Conservation (phyloP, 257 asterid genomes). For the Asclepias syriaca region DNA sequence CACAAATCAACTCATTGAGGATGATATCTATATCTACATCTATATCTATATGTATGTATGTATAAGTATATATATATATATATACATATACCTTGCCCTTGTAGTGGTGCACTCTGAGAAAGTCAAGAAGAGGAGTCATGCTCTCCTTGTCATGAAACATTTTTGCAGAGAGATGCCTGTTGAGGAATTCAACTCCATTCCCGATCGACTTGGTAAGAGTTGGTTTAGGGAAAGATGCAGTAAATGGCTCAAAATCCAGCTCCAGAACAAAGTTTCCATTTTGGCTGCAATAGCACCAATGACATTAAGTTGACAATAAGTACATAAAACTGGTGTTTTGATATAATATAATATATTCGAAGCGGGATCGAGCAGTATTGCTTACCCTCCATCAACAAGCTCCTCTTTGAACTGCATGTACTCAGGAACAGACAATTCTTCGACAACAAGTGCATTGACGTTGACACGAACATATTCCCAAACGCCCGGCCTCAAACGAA, state of each 20-base stretch:
- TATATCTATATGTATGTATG: too few relatives aligned
- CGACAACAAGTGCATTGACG: constrained; percentile 57
- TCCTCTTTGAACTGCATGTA: constrained; percentile 84
- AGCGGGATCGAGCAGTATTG: not conserved
- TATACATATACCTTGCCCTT: constrained; percentile 53
- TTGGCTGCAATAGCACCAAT: constrained; percentile 37
- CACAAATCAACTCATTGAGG: not conserved
- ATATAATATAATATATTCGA: too few relatives aligned
- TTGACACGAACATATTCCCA: constrained; percentile 87
- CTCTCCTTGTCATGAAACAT: constrained; percentile 95
- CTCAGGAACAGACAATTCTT: constrained; percentile 78
- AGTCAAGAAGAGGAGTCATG: constrained; percentile 90
- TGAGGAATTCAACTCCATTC: constrained; percentile 95
- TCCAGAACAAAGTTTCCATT: constrained; percentile 83
- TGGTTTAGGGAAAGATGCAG: constrained; percentile 82
- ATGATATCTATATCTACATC: too few relatives aligned
- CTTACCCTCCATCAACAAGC: constrained; percentile 79
- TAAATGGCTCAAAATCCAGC: constrained; percentile 93
- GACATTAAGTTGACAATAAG: too few relatives aligned
- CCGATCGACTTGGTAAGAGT: constrained; percentile 94
- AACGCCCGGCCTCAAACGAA: constrained; percentile 90
- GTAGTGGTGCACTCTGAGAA: constrained; percentile 68
- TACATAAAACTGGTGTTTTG: too few relatives aligned
- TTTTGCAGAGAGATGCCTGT: constrained; percentile 92
- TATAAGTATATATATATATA: too few relatives aligned